Evolutionary conservation across 805 yeast species (phyloP).

Genomic region (Lipomyces starkeyi): DNA sequence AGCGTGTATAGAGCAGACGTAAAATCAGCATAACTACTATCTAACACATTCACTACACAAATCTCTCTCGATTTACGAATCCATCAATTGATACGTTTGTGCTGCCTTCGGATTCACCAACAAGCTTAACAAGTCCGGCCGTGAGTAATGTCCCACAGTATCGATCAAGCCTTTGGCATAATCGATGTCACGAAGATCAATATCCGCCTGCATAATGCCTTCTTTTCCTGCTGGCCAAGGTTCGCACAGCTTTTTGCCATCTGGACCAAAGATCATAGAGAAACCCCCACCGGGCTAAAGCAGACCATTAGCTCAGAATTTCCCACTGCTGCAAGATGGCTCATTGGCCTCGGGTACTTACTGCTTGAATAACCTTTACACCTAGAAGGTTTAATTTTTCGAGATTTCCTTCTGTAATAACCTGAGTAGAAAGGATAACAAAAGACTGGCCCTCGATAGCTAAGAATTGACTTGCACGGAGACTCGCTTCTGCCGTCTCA

Average conservation of each 20-base stretch:
- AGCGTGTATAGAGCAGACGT: neutral
- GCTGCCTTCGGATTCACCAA: constrained; percentile 3
- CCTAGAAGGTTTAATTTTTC: constrained; percentile 1
- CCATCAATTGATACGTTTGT: constrained; percentile 2
- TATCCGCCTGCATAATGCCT: neutral
- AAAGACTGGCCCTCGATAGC: neutral
- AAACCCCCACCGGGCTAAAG: neutral
- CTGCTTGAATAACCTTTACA: neutral
- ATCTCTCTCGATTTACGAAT: neutral
- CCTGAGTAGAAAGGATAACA: constrained; percentile 2
- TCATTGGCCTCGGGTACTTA: neutral
- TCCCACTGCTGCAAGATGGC: neutral
- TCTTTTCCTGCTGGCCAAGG: constrained; percentile 3
- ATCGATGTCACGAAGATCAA: neutral
- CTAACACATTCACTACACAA: neutral
- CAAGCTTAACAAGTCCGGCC: constrained; percentile 1
- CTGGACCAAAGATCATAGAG: constrained; percentile 2
- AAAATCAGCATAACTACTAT: neutral
- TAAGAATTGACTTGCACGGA: constrained; percentile 2
- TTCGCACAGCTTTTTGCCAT: neutral
- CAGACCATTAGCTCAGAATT: constrained; percentile 2
- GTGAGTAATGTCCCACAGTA: constrained; percentile 1
- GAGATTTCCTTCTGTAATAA: neutral
- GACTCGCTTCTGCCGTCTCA: neutral
- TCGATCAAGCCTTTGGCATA: constrained; percentile 1